phyloP scores from a whole-genome alignment of 352 stramenopile genomes.

The Phytophthora pistaciae region DNA sequence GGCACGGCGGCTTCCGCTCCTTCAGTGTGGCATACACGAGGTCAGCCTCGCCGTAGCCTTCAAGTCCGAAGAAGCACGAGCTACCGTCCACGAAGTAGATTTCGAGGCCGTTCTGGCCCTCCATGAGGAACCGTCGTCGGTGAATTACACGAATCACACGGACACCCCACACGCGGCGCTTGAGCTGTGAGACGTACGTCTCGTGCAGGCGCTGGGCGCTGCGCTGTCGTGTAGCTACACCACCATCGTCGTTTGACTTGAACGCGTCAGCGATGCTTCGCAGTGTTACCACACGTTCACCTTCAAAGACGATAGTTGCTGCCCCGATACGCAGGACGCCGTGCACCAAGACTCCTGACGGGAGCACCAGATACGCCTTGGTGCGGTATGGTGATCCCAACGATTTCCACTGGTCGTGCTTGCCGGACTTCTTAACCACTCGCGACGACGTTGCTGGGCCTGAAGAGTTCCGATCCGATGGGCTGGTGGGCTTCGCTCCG shows the following conservation, averaged over 20 bases:
- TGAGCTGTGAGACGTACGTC: conserved; percentile 74
- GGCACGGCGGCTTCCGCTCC: conserved; percentile 84
- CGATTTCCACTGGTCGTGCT: conserved; percentile 77
- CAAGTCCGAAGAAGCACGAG: conserved; percentile 80
- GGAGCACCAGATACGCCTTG: conserved; percentile 80
- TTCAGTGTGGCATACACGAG: conserved; percentile 81
- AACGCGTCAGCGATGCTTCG: conserved; percentile 64
- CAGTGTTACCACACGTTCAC: conserved; percentile 76
- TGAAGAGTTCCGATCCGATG: conserved; percentile 27
- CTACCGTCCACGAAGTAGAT: conserved; percentile 90
- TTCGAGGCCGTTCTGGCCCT: conserved; percentile 77
- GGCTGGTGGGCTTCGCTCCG: conserved; percentile 24
- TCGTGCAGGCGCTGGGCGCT: conserved; percentile 55
- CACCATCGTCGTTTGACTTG: conserved; percentile 52
- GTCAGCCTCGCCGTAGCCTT: conserved; percentile 72
- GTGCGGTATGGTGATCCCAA: conserved; percentile 73
- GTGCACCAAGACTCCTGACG: conserved; percentile 77
- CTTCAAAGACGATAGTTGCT: conserved; percentile 85
- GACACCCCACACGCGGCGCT: conserved; percentile 80
- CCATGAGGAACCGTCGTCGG: conserved; percentile 76
- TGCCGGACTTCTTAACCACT: conserved; percentile 47
- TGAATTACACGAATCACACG: conserved; percentile 86
- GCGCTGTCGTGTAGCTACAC: conserved; percentile 32
- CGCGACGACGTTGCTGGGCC: conserved; percentile 26
- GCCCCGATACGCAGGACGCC: conserved; percentile 77